Base-by-base conservation (phyloP, 2,329 filamentous ascomycete genomes). In the Exophiala calicioides region DNA sequence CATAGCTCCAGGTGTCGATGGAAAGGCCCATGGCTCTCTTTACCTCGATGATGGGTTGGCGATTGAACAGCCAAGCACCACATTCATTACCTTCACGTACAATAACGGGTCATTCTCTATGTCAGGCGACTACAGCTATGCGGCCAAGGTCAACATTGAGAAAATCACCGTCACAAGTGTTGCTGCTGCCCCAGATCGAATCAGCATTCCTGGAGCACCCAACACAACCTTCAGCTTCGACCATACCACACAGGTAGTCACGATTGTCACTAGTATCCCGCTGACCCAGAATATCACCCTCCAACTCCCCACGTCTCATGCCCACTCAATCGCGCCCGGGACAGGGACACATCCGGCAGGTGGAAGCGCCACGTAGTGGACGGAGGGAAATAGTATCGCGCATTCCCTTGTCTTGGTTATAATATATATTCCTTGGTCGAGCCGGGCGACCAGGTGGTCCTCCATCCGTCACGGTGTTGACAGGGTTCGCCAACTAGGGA, bases 21-120 rank as follows among this genome's bases (percentile, higher is more conserved):
- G 84, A 3, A 78, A 69, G 5, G 88, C 88, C 0, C 65, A 62
- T 1, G 88, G 88, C 0, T 72, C 74, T 40, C 70, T 93, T 46
- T 93, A 90, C 63, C 68, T 93, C 4, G 88, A 93, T 57, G 88
- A 94, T 51, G 88, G 88, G 6, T 81, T 82, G 48, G 82, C 77
- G 19, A 58, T 90, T 38, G 69, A 78, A 48, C 86, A 86, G 65
- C 52, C 67, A 2, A 63, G 58, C 1, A 79, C 74, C n/a, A 80
- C 75, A 5, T 69, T 79, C 44, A 73, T 90, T 41, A 65, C 69
- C 10, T 86, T 90, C 57, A 58, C 62, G 6, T 90, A 81, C 61
- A 41, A 73, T 34, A 62, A 73, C 2, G 77, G 78, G 24, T 67
- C 68, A 45, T 72, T 86, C 18, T 67, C 57, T 0, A 66, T 76